A percentile compares a stretch with the other conserved stretches of the same genome.
Evolutionary conservation across 1,139 yeast species (phyloP).

Genomic region (Protomyces inundatus): DNA sequence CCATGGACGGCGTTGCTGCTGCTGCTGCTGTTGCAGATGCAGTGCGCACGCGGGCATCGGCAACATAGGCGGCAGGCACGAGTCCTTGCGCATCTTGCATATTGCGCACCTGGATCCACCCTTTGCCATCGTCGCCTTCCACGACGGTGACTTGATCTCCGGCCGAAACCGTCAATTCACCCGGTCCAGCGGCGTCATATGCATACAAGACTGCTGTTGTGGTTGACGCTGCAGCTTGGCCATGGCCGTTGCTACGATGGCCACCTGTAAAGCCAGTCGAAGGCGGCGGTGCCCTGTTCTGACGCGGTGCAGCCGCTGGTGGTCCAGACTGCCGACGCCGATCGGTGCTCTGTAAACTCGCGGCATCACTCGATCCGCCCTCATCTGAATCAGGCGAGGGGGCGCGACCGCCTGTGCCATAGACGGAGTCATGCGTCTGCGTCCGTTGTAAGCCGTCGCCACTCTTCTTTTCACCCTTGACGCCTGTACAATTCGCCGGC

Average conservation of each 20-base stretch:
- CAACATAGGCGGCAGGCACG: conserved; percentile 83
- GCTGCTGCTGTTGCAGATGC: neutral
- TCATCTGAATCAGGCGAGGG: neutral
- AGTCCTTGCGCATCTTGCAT: conserved; percentile 55
- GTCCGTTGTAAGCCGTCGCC: conserved; percentile 20
- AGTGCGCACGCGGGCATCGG: conserved; percentile 39
- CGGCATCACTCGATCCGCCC: conserved; percentile 2
- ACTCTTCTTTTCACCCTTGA: conserved; percentile 26
- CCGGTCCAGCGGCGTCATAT: conserved; percentile 67
- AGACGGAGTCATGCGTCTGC: conserved; percentile 8
- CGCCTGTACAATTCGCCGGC: conserved; percentile 33
- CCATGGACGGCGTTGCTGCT: neutral
- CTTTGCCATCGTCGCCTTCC: conserved; percentile 79
- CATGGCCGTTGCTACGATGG: too few relatives aligned
- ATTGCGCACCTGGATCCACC: conserved; percentile 67
- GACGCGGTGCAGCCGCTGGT: conserved; percentile 8
- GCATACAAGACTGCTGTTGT: conserved; percentile 49
- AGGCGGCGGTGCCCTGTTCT: conserved; percentile 14
- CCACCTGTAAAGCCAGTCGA: conserved; percentile 19
- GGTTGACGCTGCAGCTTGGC: conserved; percentile 29
- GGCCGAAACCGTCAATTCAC: conserved; percentile 58
- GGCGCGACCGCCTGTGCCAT: conserved; percentile 2
- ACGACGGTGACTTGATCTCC: conserved; percentile 61
- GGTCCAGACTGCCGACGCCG: conserved; percentile 1
- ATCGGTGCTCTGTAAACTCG: conserved; percentile 24